Base-by-base conservation (phyloP, 331 rosid species). In the Erythrophleum ivorense region DNA sequence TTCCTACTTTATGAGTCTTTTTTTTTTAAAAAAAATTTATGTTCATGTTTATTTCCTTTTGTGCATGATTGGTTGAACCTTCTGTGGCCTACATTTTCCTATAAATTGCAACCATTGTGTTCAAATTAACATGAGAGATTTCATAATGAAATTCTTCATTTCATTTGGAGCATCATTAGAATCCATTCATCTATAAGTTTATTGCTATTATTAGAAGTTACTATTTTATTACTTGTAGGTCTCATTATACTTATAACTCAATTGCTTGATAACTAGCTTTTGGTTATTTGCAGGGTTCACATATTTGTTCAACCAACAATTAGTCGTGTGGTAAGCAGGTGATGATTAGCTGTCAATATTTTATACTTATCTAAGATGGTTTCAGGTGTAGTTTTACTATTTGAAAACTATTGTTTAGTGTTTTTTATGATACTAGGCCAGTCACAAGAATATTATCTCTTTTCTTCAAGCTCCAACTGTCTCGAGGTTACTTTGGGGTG, bases 301-400 rank as follows among this genome's bases (percentile, higher is more conserved):
- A 81, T 89, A 62, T 93, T 95, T 93, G 91, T 86, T 84, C 98
- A 88, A 68, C 99, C 99, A 87, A 89, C 96, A 19, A 86, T 85
- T 68, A 89, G 88, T 81, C 98, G 98, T 60, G 97, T 93, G 63
- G 92, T 91, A 58, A 91, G 86, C 98, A 95, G 98, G 98, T 95
- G 81, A 85, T 82, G 21, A 74, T 85, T 74, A 21, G 46, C 84
- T 62, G 71, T 71, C 70, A 79, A 63, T 74, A 63, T 73, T 74
- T 69, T 70, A 48, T 34, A 38, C 74, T 8, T 34, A 75, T 79
- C 76, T 68, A 53, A 34, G 71, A 24, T 68, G 57, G 77, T 58
- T 68, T 74, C 46, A 7, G 34, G n/a, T 77, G 46, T 41, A 63
- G 34, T 77, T 49, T 10, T 63, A 59, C 40, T 57, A n/a, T 57